Evolutionary conservation across 1,139 yeast genomes (phyloP).

Genomic region (Zhuliangozyma parablackwelliae): DNA sequence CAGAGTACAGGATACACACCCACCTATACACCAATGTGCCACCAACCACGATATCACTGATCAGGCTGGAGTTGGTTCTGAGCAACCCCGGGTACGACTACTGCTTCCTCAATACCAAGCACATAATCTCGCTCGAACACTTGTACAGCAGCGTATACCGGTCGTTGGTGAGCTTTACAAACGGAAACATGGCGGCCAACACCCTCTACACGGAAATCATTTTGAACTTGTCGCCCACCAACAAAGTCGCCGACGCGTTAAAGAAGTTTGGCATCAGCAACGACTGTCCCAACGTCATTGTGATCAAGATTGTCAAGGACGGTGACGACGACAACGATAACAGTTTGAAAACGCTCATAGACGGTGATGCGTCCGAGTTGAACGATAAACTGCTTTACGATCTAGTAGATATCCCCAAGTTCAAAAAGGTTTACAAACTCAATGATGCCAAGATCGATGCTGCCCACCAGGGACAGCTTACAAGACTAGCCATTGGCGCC

Average conservation of each 20-base stretch:
- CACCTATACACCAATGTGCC: conserved; percentile 20
- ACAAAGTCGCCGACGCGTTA: conserved; percentile 42
- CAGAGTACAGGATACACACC: conserved; percentile 21
- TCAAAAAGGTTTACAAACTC: conserved; percentile 37
- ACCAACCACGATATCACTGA: conserved; percentile 15
- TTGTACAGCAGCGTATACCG: conserved; percentile 30
- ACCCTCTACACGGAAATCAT: conserved; percentile 42
- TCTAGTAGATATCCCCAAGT: conserved; percentile 24
- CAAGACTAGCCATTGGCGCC: conserved; percentile 37
- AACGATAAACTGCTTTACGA: conserved; percentile 23
- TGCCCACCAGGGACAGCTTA: conserved; percentile 20
- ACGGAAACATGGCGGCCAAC: conserved; percentile 32
- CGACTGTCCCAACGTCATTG: conserved; percentile 23
- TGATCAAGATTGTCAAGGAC: conserved; percentile 23
- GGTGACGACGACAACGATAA: conserved; percentile 8
- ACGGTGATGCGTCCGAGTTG: conserved; percentile 8
- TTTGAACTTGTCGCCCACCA: conserved; percentile 38
- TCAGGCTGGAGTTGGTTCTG: conserved; percentile 26
- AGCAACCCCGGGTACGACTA: conserved; percentile 34
- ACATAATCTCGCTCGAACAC: conserved; percentile 36
- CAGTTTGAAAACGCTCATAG: conserved; percentile 8
- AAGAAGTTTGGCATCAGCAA: conserved; percentile 39
- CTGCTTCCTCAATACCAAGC: conserved; percentile 36
- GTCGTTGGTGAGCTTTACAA: conserved; percentile 26
- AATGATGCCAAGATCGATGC: conserved; percentile 24